Conservation (phyloP, 495 filamentous ascomycete species). For the Trypethelium eluteriae region DNA sequence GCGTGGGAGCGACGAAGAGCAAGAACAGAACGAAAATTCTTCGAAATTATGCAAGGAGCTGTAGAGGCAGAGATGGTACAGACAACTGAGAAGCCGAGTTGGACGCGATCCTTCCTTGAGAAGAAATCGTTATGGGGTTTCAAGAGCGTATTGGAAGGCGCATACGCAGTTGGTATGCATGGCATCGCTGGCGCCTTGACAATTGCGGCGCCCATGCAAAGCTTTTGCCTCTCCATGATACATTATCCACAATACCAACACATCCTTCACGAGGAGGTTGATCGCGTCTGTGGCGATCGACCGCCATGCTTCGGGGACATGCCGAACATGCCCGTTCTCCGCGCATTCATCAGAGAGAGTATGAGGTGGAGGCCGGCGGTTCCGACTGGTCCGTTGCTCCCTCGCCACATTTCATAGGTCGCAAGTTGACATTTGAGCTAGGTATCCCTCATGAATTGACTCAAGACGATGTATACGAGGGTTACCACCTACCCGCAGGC, state of each 20-base stretch:
- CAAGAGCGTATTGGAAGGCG: constrained; percentile 35
- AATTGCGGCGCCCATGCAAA: constrained; percentile 47
- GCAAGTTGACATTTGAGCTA: constrained; percentile 7
- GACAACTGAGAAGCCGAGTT: constrained; percentile 29
- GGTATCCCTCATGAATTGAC: constrained; percentile 45
- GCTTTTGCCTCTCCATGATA: constrained; percentile 52
- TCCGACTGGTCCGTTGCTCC: constrained; percentile 38
- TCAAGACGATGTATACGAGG: constrained; percentile 49
- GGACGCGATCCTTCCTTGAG: constrained; percentile 33
- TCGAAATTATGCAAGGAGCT: constrained; percentile 31
- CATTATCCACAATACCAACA: constrained; percentile 51
- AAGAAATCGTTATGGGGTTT: constrained; percentile 29
- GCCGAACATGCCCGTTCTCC: constrained; percentile 37
- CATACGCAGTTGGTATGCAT: constrained; percentile 36
- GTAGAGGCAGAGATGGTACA: constrained; percentile 27
- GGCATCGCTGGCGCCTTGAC: constrained; percentile 37
- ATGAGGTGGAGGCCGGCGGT: constrained; percentile 53
- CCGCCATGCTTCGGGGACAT: constrained; percentile 31
- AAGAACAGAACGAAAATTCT: constrained; percentile 32
- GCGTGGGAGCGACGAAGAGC: constrained; percentile 32
- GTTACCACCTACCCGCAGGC: constrained; percentile 48
- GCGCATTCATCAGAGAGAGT: constrained; percentile 54
- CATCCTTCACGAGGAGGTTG: constrained; percentile 49
- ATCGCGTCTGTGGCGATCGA: constrained; percentile 40
- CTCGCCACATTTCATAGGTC: neutral